phyloP scores from a whole-genome alignment of 1,284 basidiomycete genomes.

The Coriolopsis trogii region DNA sequence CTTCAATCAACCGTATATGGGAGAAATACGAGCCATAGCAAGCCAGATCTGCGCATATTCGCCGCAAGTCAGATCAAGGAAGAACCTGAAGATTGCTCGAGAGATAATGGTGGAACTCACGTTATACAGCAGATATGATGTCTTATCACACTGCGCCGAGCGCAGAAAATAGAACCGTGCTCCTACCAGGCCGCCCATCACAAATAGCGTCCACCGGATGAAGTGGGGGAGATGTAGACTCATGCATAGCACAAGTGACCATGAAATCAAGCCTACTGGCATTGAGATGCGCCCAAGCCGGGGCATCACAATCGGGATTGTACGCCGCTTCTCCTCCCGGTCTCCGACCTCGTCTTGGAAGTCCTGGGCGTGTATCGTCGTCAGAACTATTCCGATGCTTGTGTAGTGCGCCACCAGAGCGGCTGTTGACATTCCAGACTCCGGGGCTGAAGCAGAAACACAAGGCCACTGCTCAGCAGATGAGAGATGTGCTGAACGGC shows the following conservation, averaged over 20 bases:
- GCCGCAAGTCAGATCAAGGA: too few relatives aligned
- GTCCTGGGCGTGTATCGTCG: constrained; percentile 37
- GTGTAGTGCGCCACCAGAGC: neutral
- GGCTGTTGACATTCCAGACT: neutral
- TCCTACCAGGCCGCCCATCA: too few relatives aligned
- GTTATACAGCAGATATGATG: too few relatives aligned
- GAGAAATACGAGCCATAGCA: too few relatives aligned
- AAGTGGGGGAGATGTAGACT: too few relatives aligned
- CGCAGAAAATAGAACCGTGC: too few relatives aligned
- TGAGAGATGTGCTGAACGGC: neutral
- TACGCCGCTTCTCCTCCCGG: constrained; percentile 28
- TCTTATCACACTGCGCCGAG: too few relatives aligned
- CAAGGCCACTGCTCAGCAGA: neutral
- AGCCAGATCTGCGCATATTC: too few relatives aligned
- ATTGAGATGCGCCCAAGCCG: constrained; percentile 15
- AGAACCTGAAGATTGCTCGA: too few relatives aligned
- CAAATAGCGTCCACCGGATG: too few relatives aligned
- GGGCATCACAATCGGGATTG: constrained; percentile 32
- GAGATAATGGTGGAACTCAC: too few relatives aligned
- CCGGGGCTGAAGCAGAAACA: neutral
- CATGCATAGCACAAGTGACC: constrained; percentile 25
- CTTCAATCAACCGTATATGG: too few relatives aligned
- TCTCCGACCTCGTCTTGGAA: constrained; percentile 38
- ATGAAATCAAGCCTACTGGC: constrained; percentile 14
- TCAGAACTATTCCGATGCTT: constrained; percentile 29